Conservation (phyloP, 1,284 basidiomycete species). For the Exobasidium rhododendri region DNA sequence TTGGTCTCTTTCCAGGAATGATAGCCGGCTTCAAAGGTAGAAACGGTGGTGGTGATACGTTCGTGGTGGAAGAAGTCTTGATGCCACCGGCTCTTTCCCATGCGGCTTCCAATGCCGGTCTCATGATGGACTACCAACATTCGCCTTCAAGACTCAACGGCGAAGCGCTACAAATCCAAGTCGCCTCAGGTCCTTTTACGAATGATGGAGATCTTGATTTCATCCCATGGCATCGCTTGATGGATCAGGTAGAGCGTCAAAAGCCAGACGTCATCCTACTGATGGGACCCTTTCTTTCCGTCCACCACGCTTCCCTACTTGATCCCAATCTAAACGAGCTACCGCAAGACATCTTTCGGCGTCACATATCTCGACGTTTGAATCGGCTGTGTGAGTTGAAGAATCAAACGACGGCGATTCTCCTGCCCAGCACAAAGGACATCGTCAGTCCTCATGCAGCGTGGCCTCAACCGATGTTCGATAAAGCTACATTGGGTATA, state of each 20-base stretch:
- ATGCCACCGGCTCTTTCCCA: slow-evolving; percentile 55
- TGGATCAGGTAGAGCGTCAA: slow-evolving; percentile 55
- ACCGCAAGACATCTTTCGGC: slow-evolving; percentile 69
- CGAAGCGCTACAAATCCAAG: slow-evolving; percentile 25
- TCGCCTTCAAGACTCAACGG: slow-evolving; percentile 22
- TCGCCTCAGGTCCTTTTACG: slow-evolving; percentile 40
- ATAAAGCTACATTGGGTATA: slow-evolving; percentile 53
- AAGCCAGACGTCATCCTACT: slow-evolving; percentile 76
- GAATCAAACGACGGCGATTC: slow-evolving; percentile 68
- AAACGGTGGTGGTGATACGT: slow-evolving; percentile 85
- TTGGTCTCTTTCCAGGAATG: slow-evolving; percentile 80
- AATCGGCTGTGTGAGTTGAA: slow-evolving; percentile 63
- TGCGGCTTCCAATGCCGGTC: slow-evolving; percentile 27
- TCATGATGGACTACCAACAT: slow-evolving; percentile 32
- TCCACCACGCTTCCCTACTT: slow-evolving; percentile 69
- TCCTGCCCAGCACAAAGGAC: slow-evolving; percentile 81
- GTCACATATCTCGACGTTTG: slow-evolving; percentile 66
- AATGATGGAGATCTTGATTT: slow-evolving; percentile 36
- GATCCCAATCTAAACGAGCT: slow-evolving; percentile 67
- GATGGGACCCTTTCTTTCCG: slow-evolving; percentile 87
- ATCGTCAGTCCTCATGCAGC: slow-evolving; percentile 74
- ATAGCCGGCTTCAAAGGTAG: slow-evolving; percentile 82
- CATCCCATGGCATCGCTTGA: slow-evolving; percentile 38
- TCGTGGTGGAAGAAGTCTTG: slow-evolving; percentile 77
- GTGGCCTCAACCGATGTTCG: slow-evolving; percentile 79